Conservation (phyloP, 2,329 filamentous ascomycete genomes). For the Mollisia scopiformis region DNA sequence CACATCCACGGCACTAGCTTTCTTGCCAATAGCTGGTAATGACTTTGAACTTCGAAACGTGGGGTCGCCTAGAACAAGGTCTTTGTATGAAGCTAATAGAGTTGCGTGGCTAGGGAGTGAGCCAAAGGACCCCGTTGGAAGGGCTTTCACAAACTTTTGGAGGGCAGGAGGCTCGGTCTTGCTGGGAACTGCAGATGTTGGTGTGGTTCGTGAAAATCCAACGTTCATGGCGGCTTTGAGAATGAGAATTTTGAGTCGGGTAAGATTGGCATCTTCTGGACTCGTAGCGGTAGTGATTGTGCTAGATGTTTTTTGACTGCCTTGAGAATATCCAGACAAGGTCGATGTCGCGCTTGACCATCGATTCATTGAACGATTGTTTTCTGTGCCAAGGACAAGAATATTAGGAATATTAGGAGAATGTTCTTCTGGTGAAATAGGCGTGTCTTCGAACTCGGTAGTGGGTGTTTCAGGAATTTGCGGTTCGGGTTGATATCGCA, state of each 20-base stretch:
- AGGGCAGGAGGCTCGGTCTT: slow-evolving; percentile 57
- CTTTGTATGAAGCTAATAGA: slow-evolving; percentile 79
- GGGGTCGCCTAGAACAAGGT: slow-evolving; percentile 74
- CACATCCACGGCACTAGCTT: slow-evolving; percentile 72
- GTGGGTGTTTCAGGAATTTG: slow-evolving; percentile 90
- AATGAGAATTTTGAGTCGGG: slow-evolving; percentile 77
- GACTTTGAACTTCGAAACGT: slow-evolving; percentile 59
- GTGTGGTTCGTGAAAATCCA: slow-evolving; percentile 68
- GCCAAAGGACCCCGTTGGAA: slow-evolving; percentile 81
- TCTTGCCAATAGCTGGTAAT: slow-evolving; percentile 59
- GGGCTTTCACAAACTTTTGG: slow-evolving; percentile 74
- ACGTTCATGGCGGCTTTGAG: slow-evolving; percentile 85
- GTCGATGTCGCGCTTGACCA: slow-evolving; percentile 85
- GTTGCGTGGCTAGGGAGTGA: slow-evolving; percentile 69
- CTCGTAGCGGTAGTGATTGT: slow-evolving; percentile 70
- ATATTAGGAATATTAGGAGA: slow-evolving; percentile 83
- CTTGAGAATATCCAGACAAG: slow-evolving; percentile 78
- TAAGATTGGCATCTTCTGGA: slow-evolving; percentile 75
- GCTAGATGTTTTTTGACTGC: slow-evolving; percentile 66
- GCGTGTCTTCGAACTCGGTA: slow-evolving; percentile 92
- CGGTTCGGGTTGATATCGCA: too few species aligned
- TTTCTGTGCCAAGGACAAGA: slow-evolving; percentile 76
- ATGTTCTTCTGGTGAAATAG: slow-evolving; percentile 78
- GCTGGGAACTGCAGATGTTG: slow-evolving; percentile 27
- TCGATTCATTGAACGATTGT: slow-evolving; percentile 61